These are phyloP conservation scores for Paraurostyla sp. DNA, from an alignment of 73 alveolate species.

Conservation along the genomic window DNA sequence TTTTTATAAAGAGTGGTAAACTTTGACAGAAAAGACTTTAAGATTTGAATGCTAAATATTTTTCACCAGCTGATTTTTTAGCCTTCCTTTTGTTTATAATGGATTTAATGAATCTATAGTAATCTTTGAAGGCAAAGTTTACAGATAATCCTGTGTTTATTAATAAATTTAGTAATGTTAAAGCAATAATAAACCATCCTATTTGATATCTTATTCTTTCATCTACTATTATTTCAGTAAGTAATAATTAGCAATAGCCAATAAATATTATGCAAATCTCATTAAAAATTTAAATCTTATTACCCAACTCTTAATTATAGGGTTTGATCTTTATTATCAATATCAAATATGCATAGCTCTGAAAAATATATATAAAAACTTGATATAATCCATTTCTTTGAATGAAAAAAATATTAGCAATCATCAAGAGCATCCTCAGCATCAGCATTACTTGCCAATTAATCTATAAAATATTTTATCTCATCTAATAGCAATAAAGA, in stretches of 20 bases:
- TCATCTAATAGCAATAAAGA: too few species aligned
- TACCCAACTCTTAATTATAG: not conserved
- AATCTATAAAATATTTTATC: too few species aligned
- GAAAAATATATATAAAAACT: not conserved
- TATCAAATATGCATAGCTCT: not conserved
- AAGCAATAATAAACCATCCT: constrained; percentile 30
- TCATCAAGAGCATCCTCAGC: too few species aligned
- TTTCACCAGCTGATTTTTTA: too few species aligned
- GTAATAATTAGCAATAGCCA: not conserved
- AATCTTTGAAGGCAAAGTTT: not conserved
- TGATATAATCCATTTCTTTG: not conserved
- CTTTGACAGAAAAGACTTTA: too few species aligned
- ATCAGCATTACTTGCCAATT: too few species aligned
- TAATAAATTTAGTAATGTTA: not conserved
- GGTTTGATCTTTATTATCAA: not conserved
- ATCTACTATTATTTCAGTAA: not conserved
- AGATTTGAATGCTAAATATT: too few species aligned
- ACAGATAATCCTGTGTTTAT: too few species aligned
- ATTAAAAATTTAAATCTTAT: not conserved
- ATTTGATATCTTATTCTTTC: not conserved
- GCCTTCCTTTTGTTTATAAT: too few species aligned
- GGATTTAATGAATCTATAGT: not conserved
- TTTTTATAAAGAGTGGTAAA: too few species aligned
- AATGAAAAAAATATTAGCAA: not conserved
- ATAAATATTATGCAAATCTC: not conserved